These are phyloP conservation scores for Oryza rufipogon DNA, from an alignment of 176 grass and related monocot species.

Conservation along the genomic window DNA sequence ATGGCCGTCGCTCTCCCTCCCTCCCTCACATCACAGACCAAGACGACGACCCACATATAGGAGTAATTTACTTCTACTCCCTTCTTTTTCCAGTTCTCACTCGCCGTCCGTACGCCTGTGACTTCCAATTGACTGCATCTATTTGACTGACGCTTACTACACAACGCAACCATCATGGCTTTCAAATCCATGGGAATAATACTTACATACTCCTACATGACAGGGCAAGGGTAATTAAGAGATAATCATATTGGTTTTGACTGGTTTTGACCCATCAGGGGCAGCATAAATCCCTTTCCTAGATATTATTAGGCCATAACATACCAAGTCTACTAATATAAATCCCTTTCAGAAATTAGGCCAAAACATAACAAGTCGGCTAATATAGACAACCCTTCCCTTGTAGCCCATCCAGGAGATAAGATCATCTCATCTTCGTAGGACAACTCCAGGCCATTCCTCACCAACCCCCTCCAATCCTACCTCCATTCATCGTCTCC, in stretches of 20 bases:
- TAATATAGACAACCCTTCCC: background rate
- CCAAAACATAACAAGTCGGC: too few relatives aligned
- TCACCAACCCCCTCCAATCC: slow-evolving; percentile 17
- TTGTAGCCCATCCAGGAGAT: slow-evolving; percentile 24
- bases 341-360: background rate
- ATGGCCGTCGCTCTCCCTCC: background rate
- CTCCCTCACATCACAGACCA: background rate
- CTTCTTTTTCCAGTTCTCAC: background rate
- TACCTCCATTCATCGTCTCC: background rate
- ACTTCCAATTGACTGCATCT: background rate
- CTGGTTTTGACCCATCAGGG: background rate
- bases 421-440: slow-evolving; percentile 22
- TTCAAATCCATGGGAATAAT: too few relatives aligned
- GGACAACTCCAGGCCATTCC: slow-evolving; percentile 18
- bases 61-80: background rate
- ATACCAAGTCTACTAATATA: too few relatives aligned
- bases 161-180: too few relatives aligned
- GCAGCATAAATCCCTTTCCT: background rate
- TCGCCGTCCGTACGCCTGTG: background rate
- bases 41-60: background rate
- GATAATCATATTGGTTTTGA: background rate
- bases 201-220: too few relatives aligned
- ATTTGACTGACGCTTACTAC: too few relatives aligned
- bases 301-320: background rate
- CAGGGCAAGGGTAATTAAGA: background rate